phyloP scores from a whole-genome alignment of 1,284 basidiomycete genomes.

The Thelephora terrestris region DNA sequence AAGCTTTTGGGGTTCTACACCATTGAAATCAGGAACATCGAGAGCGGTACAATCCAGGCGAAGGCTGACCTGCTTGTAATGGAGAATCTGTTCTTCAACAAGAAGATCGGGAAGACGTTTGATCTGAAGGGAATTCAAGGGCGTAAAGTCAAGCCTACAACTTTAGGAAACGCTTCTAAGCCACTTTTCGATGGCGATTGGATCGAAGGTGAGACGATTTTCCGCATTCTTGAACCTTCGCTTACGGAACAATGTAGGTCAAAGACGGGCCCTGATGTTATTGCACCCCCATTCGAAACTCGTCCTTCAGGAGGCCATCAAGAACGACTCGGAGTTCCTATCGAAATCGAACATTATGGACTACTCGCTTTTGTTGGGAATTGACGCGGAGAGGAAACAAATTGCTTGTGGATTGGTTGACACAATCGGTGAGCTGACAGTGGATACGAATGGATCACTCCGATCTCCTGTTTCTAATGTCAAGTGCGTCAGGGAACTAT shows the following conservation, averaged over 20 bases:
- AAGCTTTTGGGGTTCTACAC: slow-evolving; percentile 76
- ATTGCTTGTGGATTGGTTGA: slow-evolving; percentile 72
- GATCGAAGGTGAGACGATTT: slow-evolving; percentile 51
- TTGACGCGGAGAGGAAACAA: slow-evolving; percentile 53
- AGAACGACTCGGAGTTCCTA: slow-evolving; percentile 61
- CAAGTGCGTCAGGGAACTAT: slow-evolving; percentile 42
- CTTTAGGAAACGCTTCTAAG: slow-evolving; percentile 31
- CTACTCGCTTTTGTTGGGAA: slow-evolving; percentile 64
- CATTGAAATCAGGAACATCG: slow-evolving; percentile 64
- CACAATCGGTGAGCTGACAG: slow-evolving; percentile 47
- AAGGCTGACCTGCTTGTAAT: slow-evolving; percentile 70
- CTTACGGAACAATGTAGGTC: slow-evolving; percentile 31
- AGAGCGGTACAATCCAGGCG: slow-evolving; percentile 49
- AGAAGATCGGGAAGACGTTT: slow-evolving; percentile 57
- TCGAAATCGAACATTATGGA: slow-evolving; percentile 74
- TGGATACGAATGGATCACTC: not conserved
- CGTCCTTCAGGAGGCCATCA: slow-evolving; percentile 57
- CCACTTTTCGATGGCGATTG: slow-evolving; percentile 74
- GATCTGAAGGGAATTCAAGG: slow-evolving; percentile 76
- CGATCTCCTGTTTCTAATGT: not conserved
- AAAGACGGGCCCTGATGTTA: slow-evolving; percentile 52
- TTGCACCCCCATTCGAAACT: slow-evolving; percentile 63
- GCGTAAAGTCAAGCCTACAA: slow-evolving; percentile 46
- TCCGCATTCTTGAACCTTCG: not conserved
- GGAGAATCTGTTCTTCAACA: slow-evolving; percentile 72